Evolutionary conservation across 2,329 filamentous ascomycete genomes (phyloP).

Genomic region (Fusarium staphyleae): DNA sequence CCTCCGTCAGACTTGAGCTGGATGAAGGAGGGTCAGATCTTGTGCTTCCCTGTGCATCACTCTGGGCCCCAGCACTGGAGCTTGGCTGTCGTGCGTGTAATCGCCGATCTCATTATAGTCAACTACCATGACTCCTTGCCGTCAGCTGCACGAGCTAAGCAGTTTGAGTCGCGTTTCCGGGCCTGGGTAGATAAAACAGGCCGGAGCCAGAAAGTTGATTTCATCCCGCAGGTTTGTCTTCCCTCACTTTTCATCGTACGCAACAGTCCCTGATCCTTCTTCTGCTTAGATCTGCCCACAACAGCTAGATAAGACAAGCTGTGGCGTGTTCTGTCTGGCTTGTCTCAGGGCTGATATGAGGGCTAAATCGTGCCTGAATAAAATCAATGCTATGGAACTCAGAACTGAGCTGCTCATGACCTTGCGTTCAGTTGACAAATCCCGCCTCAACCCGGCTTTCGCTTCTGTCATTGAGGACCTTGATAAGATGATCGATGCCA

Average conservation of each 20-base stretch:
- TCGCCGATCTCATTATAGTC: background rate
- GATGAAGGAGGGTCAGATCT: background rate
- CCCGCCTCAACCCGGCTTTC: too few relatives aligned
- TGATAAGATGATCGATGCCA: too few relatives aligned
- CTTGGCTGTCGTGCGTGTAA: background rate
- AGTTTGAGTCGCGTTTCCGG: background rate
- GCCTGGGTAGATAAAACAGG: background rate
- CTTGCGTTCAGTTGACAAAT: background rate
- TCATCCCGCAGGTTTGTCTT: background rate
- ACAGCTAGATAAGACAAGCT: background rate
- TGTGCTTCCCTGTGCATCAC: slow-evolving; percentile 13
- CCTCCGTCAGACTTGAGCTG: background rate
- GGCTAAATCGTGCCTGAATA: background rate
- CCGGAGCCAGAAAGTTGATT: background rate
- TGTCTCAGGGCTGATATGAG: background rate
- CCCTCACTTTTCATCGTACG: background rate
- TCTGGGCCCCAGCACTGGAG: background rate
- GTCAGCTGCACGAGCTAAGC: background rate
- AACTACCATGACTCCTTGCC: background rate
- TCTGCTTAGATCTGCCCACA: background rate
- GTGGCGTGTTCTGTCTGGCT: background rate
- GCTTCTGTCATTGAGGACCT: too few relatives aligned
- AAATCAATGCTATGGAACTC: background rate
- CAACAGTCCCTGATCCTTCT: background rate
- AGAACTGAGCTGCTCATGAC: background rate